These are phyloP conservation scores for Hyphochytrium catenoides DNA, from an alignment of 352 stramenopile species.

Conservation along the genomic window DNA sequence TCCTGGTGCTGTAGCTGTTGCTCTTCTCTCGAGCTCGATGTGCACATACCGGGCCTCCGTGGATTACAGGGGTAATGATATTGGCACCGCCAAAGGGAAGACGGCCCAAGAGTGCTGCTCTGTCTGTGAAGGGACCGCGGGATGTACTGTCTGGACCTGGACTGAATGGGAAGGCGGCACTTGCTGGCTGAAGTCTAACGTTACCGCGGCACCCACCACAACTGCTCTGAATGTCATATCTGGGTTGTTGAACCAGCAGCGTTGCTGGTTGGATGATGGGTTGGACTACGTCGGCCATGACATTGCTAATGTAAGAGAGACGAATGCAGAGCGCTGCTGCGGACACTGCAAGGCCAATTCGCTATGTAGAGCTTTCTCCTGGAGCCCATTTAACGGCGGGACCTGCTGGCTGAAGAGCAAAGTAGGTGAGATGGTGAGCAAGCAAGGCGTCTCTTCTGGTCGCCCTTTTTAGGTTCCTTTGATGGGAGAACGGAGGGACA, in stretches of 20 bases:
- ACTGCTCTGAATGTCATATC: too few species aligned
- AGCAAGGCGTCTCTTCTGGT: too few species aligned
- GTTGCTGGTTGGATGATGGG: too few species aligned
- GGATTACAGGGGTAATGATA: conserved; percentile 2
- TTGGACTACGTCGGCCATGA: conserved; percentile 4
- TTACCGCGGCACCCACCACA: too few species aligned
- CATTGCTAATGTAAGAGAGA: not conserved
- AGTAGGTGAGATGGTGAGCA: too few species aligned
- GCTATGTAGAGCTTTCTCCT: not conserved
- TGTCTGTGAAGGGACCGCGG: not conserved
- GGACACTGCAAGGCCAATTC: not conserved
- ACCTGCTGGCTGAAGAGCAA: conserved; percentile 4
- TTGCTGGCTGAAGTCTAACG: too few species aligned
- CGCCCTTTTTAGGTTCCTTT: too few species aligned
- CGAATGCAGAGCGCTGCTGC: not conserved
- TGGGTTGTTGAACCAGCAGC: too few species aligned
- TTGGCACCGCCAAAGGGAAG: not conserved
- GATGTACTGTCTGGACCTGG: too few species aligned
- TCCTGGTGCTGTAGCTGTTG: not conserved
- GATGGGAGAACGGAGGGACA: too few species aligned
- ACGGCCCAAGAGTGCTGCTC: not conserved
- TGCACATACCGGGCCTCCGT: not conserved
- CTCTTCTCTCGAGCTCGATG: not conserved
- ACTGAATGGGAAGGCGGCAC: too few species aligned
- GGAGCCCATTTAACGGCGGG: not conserved